A percentile compares a stretch with the other conserved stretches of the same genome.
These are phyloP conservation scores for Cornus suecica DNA, from an alignment of 148 eudicot species.

Conservation along the genomic window DNA sequence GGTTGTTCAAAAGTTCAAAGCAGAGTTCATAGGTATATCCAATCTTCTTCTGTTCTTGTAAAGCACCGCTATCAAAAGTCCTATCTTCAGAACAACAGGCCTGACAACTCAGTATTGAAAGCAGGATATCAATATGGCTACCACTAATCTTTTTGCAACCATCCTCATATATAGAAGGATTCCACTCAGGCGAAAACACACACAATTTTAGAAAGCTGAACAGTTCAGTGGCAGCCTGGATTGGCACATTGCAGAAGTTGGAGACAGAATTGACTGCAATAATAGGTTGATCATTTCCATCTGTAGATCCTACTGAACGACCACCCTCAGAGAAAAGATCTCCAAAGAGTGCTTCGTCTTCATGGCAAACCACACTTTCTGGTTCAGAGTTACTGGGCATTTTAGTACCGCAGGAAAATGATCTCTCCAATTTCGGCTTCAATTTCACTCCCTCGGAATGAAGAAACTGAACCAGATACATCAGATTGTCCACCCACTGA, in stretches of 20 bases:
- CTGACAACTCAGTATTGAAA: constrained; percentile 56
- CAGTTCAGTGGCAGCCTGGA: constrained; percentile 72
- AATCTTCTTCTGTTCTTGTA: constrained; percentile 51
- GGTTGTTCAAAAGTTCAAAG: constrained; percentile 72
- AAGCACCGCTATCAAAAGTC: constrained; percentile 39
- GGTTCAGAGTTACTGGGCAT: constrained; percentile 50
- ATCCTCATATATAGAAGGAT: constrained; percentile 51
- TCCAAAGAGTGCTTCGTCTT: constrained; percentile 97
- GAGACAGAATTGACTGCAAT: constrained; percentile 47
- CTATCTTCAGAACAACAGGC: constrained; percentile 51
- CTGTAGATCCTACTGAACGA: constrained; percentile 84
- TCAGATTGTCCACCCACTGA: constrained; percentile 81
- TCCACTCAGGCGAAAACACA: constrained; percentile 74
- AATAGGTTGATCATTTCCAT: constrained; percentile 68
- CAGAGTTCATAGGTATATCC: constrained; percentile 63
- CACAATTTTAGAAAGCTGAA: constrained; percentile 56
- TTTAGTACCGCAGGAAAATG: constrained; percentile 60
- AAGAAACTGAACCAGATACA: constrained; percentile 69
- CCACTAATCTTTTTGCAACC: constrained; percentile 55
- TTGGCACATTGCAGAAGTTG: constrained; percentile 56
- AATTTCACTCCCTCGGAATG: constrained; percentile 85
- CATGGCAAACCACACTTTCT: constrained; percentile 73
- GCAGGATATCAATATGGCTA: constrained; percentile 64
- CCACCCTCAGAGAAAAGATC: constrained; percentile 97
- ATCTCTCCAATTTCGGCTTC: constrained; percentile 72